phyloP scores from a whole-genome alignment of 768 basidiomycete genomes.

The Tulasnella sp. region DNA sequence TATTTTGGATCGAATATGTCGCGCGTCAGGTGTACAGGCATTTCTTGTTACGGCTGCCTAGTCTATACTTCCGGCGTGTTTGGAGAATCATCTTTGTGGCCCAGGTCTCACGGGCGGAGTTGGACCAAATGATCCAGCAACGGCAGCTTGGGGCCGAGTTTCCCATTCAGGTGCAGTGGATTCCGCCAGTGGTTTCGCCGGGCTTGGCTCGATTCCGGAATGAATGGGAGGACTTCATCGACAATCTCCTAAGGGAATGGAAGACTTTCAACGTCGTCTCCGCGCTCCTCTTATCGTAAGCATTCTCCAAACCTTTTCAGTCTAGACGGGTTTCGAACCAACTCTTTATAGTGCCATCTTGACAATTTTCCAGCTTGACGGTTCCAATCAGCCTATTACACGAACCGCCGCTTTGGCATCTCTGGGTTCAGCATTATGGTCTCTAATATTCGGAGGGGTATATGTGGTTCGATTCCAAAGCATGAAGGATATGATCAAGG shows the following conservation, averaged over 20 bases:
- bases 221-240: constrained; percentile 66
- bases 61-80: constrained; percentile 72
- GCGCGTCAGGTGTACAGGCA: constrained; percentile 41
- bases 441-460: constrained; percentile 22
- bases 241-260: constrained; percentile 63
- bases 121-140: constrained; percentile 38
- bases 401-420: constrained; percentile 20
- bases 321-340: neutral
- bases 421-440: constrained; percentile 17
- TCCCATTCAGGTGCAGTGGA: constrained; percentile 13
- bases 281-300: constrained; percentile 48
- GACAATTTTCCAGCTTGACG: constrained; percentile 23
- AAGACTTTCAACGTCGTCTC: constrained; percentile 68
- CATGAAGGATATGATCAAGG: constrained; percentile 23
- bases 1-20: neutral
- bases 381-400: constrained; percentile 22
- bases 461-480: constrained; percentile 22
- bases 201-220: constrained; percentile 44
- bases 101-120: constrained; percentile 66
- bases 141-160: constrained; percentile 4
- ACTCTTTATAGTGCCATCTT: constrained; percentile 20
- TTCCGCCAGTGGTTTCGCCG: constrained; percentile 15
- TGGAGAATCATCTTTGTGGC: constrained; percentile 69
- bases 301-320: constrained; percentile 19
- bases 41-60: constrained; percentile 59